Conservation (phyloP, 495 filamentous ascomycete species). For the Astrothelium macrocarpum region DNA sequence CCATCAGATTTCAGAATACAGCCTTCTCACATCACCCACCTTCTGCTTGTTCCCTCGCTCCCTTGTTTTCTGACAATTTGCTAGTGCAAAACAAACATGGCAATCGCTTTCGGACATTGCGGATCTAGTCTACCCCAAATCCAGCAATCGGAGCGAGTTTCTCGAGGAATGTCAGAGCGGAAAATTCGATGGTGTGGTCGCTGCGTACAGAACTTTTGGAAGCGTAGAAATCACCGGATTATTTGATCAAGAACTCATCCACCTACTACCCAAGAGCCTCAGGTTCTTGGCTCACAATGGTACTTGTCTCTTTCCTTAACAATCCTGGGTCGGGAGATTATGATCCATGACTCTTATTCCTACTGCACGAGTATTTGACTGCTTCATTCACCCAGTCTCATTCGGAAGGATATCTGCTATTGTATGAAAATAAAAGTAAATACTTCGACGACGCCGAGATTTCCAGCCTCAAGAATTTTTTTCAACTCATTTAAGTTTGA, state of each 20-base stretch:
- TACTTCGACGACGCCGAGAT: background rate
- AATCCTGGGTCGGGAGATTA: background rate
- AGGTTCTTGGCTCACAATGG: constrained; percentile 78
- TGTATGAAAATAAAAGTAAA: background rate
- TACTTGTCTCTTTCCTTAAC: constrained; percentile 13
- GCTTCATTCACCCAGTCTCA: background rate
- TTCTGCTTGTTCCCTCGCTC: background rate
- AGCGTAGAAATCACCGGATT: constrained; percentile 57
- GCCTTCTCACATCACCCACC: background rate
- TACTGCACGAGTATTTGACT: background rate
- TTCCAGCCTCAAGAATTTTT: background rate
- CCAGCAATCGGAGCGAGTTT: constrained; percentile 56
- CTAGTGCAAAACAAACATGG: constrained; percentile 43
- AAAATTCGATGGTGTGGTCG: constrained; percentile 55
- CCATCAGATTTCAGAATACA: background rate
- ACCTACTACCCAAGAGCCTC: constrained; percentile 52
- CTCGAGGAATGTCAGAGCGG: constrained; percentile 62
- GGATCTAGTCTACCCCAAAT: constrained; percentile 40
- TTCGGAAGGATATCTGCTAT: background rate
- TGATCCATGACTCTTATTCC: background rate
- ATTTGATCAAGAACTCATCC: constrained; percentile 41
- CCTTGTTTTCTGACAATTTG: constrained; percentile 14
- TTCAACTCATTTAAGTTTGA: background rate
- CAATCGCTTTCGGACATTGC: constrained; percentile 40
- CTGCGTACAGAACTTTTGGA: constrained; percentile 67